These are phyloP conservation scores for Diutina rugosa DNA, from an alignment of 1,139 yeast species.

Conservation along the genomic window DNA sequence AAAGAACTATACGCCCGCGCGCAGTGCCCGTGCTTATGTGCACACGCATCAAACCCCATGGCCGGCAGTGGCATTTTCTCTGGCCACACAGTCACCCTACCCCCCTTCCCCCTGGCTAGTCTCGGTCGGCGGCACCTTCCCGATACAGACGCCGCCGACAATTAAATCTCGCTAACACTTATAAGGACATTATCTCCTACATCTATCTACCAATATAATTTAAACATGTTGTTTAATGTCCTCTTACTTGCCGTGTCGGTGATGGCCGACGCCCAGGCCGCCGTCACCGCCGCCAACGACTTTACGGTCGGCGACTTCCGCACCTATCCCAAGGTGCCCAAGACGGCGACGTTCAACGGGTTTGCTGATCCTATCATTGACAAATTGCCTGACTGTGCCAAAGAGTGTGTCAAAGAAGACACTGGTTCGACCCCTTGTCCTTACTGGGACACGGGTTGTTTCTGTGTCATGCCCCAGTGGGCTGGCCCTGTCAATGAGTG, in stretches of 20 bases:
- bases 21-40: too few relatives aligned
- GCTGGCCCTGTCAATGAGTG: constrained; percentile 2
- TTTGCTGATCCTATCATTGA: constrained; percentile 3
- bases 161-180: too few relatives aligned
- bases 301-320: background rate
- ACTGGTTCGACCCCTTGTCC: constrained; percentile 3
- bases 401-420: constrained; percentile 1
- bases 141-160: too few relatives aligned
- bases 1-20: too few relatives aligned
- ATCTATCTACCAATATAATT: too few relatives aligned
- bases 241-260: background rate
- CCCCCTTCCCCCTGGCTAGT: too few relatives aligned
- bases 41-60: too few relatives aligned
- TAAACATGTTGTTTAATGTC: background rate
- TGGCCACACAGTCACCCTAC: too few relatives aligned
- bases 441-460: constrained; percentile 5
- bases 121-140: too few relatives aligned
- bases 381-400: constrained; percentile 4
- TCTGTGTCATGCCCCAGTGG: constrained; percentile 3
- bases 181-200: too few relatives aligned
- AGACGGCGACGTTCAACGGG: constrained; percentile 3
- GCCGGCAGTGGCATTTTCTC: too few relatives aligned
- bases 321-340: constrained; percentile 1
- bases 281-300: background rate
- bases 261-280: background rate